Evolutionary conservation across 768 basidiomycete species (phyloP), one percentile per base, ranked within the genome.

Genomic region (Podaxis sp.): DNA sequence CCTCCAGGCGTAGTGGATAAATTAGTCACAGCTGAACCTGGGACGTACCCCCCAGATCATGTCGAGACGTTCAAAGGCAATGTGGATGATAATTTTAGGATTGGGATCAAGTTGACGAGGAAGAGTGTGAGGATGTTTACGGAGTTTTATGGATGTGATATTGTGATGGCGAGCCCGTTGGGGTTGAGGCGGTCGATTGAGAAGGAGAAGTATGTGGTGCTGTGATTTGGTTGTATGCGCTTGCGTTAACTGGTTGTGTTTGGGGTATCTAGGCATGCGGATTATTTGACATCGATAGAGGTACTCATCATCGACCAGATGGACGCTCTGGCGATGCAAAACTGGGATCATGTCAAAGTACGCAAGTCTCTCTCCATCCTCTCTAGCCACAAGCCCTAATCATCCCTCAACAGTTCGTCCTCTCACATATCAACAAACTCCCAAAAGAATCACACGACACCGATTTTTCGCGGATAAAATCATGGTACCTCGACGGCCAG

Each of bases 281-380:
- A 99, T 75, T 94, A 96, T 72, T 79, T 99, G 56, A 93, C 93
- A 11, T 96, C 94, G 2, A 91, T 99, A 59, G 97, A 99, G 71
- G 75, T 98, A 4, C 76, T 94, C 22, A 76, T 98, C n/a, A 81
- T 93, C 15, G 97, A 98, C 72, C 95, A 97, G 69, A 80, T 93
- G 79, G 94, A 98, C 73, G 90, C 90, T 2, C 82, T 98, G 68
- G 83, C 86, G 3, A 98, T 98, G 97, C 97, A 98, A 77, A 99
- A 99, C 69, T 99, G 97, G 97, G 95, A 98, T 41, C 97, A 98
- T 70, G 83, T 96, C 19, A 93, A 97, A 82, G 96, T 93, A 70
- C 38, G 80, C 19, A 11, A 43, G 41, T 15, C 15, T 17, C 49
- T 8, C 47, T 37, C 27, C 41, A 13, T 38, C 9, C 38, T 49